phyloP scores from a whole-genome alignment of 805 yeast genomes.

The Metschnikowia colocasiae region DNA sequence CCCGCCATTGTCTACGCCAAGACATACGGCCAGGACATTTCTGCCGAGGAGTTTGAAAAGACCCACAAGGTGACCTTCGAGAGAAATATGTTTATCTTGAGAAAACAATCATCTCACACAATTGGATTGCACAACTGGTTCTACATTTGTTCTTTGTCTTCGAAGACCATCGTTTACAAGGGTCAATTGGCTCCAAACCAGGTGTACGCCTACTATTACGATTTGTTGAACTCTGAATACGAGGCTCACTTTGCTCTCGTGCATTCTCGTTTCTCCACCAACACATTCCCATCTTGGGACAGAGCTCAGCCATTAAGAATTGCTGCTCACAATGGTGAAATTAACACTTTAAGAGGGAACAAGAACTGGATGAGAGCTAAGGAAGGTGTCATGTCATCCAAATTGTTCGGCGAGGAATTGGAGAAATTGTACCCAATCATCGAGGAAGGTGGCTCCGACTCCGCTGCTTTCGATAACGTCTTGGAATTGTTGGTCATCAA shows the following conservation, averaged over 20 bases:
- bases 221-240: slow-evolving; percentile 83
- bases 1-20: slow-evolving; percentile 77
- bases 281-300: slow-evolving; percentile 99
- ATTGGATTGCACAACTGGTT: slow-evolving; percentile 97
- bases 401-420: slow-evolving; percentile 84
- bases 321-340: slow-evolving; percentile 99
- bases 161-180: slow-evolving; percentile 89
- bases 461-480: slow-evolving; percentile 96
- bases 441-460: slow-evolving; percentile 98
- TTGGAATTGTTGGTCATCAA: slow-evolving; percentile 86
- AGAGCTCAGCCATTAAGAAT: slow-evolving; percentile 97
- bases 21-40: slow-evolving; percentile 26
- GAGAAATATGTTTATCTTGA: slow-evolving; percentile 75
- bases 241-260: slow-evolving; percentile 95
- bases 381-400: slow-evolving; percentile 92
- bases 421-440: slow-evolving; percentile 91
- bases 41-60: slow-evolving; percentile 52
- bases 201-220: slow-evolving; percentile 92
- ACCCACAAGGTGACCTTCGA: slow-evolving; percentile 66
- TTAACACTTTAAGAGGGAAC: slow-evolving; percentile 94
- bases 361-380: slow-evolving; percentile 99
- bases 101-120: slow-evolving; percentile 86
- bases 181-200: slow-evolving; percentile 97
- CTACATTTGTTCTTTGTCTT: slow-evolving; percentile 88
- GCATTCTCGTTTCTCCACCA: slow-evolving; percentile 95